Conservation (phyloP, 345 rosid genomes). For the Passiflora organensis region DNA sequence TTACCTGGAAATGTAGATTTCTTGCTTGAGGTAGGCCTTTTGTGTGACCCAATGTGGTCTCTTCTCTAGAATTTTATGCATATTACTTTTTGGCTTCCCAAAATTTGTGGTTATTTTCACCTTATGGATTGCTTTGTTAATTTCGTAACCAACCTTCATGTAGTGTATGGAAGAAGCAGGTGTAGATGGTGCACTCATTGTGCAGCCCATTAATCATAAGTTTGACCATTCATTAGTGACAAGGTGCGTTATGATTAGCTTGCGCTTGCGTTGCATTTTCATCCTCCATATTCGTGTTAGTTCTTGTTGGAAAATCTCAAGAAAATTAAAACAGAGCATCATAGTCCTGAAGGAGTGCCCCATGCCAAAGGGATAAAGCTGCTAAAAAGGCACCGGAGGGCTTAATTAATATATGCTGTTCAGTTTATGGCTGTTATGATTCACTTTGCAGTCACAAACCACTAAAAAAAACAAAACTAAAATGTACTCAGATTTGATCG, state of each 20-base stretch:
- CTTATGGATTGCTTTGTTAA: too few species aligned
- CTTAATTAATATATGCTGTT: too few species aligned
- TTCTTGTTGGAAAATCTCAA: too few species aligned
- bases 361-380: neutral
- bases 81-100: neutral
- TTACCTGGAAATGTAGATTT: slow-evolving; percentile 72
- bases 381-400: too few species aligned
- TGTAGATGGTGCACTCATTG: slow-evolving; percentile 90
- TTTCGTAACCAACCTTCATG: neutral
- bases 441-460: too few species aligned
- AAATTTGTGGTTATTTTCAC: neutral
- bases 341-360: neutral
- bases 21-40: slow-evolving; percentile 62
- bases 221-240: slow-evolving; percentile 87
- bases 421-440: too few species aligned
- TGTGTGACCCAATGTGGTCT: neutral
- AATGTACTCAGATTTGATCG: too few species aligned
- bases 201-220: slow-evolving; percentile 92
- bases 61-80: neutral
- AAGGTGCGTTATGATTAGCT: slow-evolving; percentile 38
- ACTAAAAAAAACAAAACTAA: too few species aligned
- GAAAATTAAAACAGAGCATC: neutral
- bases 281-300: too few species aligned
- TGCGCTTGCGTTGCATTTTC: neutral
- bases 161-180: slow-evolving; percentile 90